Conservation (phyloP, 164 flowering plant genomes). For the Euptelea pleiosperma region DNA sequence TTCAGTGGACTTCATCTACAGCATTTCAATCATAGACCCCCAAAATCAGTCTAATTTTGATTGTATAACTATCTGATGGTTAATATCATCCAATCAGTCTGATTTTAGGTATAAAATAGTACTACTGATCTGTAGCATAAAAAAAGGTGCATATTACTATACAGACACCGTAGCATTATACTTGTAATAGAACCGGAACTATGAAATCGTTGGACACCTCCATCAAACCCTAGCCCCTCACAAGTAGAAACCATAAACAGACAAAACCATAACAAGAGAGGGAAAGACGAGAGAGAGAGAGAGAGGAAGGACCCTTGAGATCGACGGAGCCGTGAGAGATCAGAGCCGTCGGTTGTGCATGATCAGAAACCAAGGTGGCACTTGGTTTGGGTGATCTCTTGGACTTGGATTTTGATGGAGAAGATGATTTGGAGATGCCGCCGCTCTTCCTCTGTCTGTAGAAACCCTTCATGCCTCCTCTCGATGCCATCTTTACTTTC, state of each 20-base stretch:
- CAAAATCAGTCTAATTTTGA: no score
- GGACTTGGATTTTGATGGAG: constrained; percentile 18
- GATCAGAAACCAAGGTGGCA: constrained; percentile 37
- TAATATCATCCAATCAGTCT: no score
- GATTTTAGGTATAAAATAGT: no score
- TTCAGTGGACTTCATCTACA: no score
- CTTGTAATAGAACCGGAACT: no score
- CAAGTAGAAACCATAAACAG: neutral
- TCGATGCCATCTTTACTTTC: constrained; percentile 39
- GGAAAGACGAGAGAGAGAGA: neutral
- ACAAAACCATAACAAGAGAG: neutral
- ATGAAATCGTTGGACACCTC: no score
- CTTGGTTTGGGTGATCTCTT: constrained; percentile 17
- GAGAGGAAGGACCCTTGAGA: constrained; percentile 41
- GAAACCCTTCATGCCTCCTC: constrained; percentile 53
- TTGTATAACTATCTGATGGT: no score
- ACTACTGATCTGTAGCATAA: no score
- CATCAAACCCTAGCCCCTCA: neutral
- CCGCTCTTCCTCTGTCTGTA: constrained; percentile 63
- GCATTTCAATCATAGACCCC: no score
- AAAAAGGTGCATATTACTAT: no score
- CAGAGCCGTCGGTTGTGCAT: constrained; percentile 44
- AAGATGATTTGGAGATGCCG: constrained; percentile 27
- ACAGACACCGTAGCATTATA: no score
- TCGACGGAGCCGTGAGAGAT: constrained; percentile 51